A percentile compares a stretch with the other conserved stretches of the same genome.
Conservation (phyloP, 2,329 filamentous ascomycete genomes). For the Aspergillus aculeatinus region DNA sequence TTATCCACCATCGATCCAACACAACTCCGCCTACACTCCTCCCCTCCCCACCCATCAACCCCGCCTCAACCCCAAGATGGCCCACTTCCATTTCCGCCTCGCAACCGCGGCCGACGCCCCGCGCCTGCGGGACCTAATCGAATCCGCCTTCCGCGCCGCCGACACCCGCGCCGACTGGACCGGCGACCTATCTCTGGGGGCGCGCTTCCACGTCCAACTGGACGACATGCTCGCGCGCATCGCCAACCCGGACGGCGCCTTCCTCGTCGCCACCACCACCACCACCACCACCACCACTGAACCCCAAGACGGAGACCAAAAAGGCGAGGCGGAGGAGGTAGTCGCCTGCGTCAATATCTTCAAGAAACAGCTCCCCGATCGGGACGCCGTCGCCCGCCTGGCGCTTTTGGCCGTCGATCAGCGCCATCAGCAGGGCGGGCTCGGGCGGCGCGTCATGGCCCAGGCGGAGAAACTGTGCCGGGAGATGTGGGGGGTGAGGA, state of each 20-base stretch:
- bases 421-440: not conserved
- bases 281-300: slow-evolving; percentile 3
- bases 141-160: slow-evolving; percentile 43
- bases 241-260: slow-evolving; percentile 24
- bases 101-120: slow-evolving; percentile 40
- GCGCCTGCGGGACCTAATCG: slow-evolving; percentile 38
- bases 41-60: not conserved
- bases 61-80: not conserved
- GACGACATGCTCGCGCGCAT: slow-evolving; percentile 29
- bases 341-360: not conserved
- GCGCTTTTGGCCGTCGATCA: too few species aligned
- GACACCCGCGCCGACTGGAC: slow-evolving; percentile 41
- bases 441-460: not conserved
- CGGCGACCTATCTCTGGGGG: slow-evolving; percentile 32
- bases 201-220: slow-evolving; percentile 24
- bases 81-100: slow-evolving; percentile 22
- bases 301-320: too few species aligned
- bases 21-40: not conserved
- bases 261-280: slow-evolving; percentile 24
- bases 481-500: slow-evolving; percentile 5
- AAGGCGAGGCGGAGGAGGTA: too few species aligned
- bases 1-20: not conserved
- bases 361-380: not conserved
- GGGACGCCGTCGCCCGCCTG: not conserved
- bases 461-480: not conserved